Evolutionary conservation across 2,329 filamentous ascomycete genomes (phyloP).

Genomic region (Drechmeria coniospora): DNA sequence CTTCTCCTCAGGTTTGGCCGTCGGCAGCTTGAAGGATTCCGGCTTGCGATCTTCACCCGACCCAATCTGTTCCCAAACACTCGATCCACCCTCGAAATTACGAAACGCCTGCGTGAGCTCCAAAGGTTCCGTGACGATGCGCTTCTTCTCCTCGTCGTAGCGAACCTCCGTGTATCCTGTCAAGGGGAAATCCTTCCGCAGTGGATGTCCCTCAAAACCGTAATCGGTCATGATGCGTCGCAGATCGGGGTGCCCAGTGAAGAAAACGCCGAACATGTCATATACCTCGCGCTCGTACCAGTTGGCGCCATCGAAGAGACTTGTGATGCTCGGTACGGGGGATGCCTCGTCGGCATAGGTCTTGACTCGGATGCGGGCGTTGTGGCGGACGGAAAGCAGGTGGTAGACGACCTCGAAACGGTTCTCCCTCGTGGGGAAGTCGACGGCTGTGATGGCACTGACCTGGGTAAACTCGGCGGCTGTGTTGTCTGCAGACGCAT

Average conservation of each 20-base stretch:
- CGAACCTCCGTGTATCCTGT: conserved; percentile 96
- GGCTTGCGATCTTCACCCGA: conserved; percentile 64
- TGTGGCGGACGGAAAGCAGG: conserved; percentile 86
- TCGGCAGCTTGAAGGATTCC: conserved; percentile 84
- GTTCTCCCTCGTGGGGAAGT: conserved; percentile 89
- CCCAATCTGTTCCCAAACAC: conserved; percentile 51
- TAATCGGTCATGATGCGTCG: conserved; percentile 99
- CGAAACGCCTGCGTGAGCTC: conserved; percentile 97
- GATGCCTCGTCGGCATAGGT: conserved; percentile 95
- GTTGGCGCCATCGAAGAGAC: conserved; percentile 85
- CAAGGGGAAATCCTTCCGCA: conserved; percentile 95
- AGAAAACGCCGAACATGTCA: conserved; percentile 95
- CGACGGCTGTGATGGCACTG: conserved; percentile 82
- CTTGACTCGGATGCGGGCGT: conserved; percentile 93
- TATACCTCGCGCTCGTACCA: conserved; percentile 99
- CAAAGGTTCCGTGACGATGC: conserved; percentile 92
- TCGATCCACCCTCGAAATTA: conserved; percentile 86
- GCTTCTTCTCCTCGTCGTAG: conserved; percentile 99
- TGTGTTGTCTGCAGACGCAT: conserved; percentile 57
- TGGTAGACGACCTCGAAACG: conserved; percentile 99
- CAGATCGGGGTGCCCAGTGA: conserved; percentile 85
- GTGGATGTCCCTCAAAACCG: conserved; percentile 91
- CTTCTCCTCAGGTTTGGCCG: conserved; percentile 86
- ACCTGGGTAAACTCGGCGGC: conserved; percentile 92
- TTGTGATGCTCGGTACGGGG: conserved; percentile 75